Base-by-base conservation (phyloP, 2,329 filamentous ascomycete genomes). In the Orbilia oligospora region DNA sequence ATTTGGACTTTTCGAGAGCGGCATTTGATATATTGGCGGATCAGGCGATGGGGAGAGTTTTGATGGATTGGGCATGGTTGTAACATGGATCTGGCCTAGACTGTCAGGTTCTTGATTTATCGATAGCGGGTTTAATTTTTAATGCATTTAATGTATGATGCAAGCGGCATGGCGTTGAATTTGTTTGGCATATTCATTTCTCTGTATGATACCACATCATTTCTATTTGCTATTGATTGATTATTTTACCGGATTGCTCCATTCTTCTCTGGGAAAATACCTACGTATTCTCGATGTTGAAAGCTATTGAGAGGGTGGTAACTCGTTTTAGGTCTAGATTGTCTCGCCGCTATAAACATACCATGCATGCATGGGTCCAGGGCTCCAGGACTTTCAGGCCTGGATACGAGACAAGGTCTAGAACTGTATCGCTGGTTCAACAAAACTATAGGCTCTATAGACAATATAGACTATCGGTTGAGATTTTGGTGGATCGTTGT, bases 1-100 rank as follows among this genome's bases (percentile, higher is more conserved):
- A 88, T 81, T 80, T 89, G 18, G 88, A 89, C 81, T 83, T 88
- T 22, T 87, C 85, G 10, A 83, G 86, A 0, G 81, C 83, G 3
- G 86, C 85, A 0, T 89, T 89, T 82, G 83, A 86, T 77, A 81
- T 83, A 80, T 81, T 88, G 56, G 88, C 87, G 68, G 85, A 86
- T 12, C 83, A 85, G 72, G 85, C 84, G 1, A 83, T 87, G 72
- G 84, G 83, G 16, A 83, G 85, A 76, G 87, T 85, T 0, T 38
- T 73, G 27, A 83, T 83, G 48, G 83, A 81, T 22, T 86, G 84
- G 84, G 81, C 82, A 24, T 85, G 84, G 83, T 20, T 85, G 36
- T 70, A 24, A 48, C 16, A 1, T 10, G 5, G 30, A 30, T 22
- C 30, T 22, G 41, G 27, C 18, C 27, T 36, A 33, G 30, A 64